phyloP scores from a whole-genome alignment of 2,329 filamentous ascomycete genomes.

The Sphaceloma murrayae region DNA sequence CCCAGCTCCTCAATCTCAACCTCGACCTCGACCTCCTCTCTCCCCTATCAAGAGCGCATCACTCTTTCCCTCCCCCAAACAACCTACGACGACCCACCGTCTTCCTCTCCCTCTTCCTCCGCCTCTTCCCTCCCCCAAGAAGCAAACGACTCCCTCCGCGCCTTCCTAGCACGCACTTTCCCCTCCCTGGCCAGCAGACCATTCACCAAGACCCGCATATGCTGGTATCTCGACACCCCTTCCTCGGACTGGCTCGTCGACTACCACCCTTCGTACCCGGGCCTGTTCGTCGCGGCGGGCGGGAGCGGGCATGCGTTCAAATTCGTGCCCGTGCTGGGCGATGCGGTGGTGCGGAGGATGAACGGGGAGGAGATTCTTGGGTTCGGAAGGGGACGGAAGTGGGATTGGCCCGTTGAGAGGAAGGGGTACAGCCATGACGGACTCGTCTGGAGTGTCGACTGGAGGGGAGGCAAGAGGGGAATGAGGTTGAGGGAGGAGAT shows the following conservation, averaged over 20 bases:
- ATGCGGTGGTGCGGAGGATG: slow-evolving; percentile 45
- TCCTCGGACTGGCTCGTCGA: slow-evolving; percentile 48
- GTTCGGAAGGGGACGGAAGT: slow-evolving; percentile 51
- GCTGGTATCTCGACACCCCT: slow-evolving; percentile 50
- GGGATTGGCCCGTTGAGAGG: slow-evolving; percentile 40
- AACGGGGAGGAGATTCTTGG: slow-evolving; percentile 32
- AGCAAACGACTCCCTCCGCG: slow-evolving; percentile 52
- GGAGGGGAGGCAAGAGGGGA: slow-evolving; percentile 30
- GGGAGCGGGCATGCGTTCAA: slow-evolving; percentile 56
- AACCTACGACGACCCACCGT: slow-evolving; percentile 34
- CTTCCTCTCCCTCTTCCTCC: slow-evolving; percentile 34
- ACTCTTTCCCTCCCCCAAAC: slow-evolving; percentile 43
- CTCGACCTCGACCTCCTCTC: slow-evolving; percentile 41
- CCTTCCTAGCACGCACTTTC: slow-evolving; percentile 49
- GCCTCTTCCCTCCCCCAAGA: slow-evolving; percentile 45
- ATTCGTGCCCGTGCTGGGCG: slow-evolving; percentile 50
- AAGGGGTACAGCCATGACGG: slow-evolving; percentile 25
- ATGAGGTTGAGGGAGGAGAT: slow-evolving; percentile 31
- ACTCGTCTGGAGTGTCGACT: slow-evolving; percentile 31
- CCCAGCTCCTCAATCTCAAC: slow-evolving; percentile 27
- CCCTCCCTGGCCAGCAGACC: slow-evolving; percentile 32
- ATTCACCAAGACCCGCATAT: slow-evolving; percentile 41
- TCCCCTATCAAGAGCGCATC: slow-evolving; percentile 35
- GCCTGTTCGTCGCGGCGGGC: slow-evolving; percentile 51
- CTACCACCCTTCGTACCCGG: slow-evolving; percentile 41